Conservation (phyloP, 1,284 basidiomycete genomes). For the Crocinoboletus sp. region DNA sequence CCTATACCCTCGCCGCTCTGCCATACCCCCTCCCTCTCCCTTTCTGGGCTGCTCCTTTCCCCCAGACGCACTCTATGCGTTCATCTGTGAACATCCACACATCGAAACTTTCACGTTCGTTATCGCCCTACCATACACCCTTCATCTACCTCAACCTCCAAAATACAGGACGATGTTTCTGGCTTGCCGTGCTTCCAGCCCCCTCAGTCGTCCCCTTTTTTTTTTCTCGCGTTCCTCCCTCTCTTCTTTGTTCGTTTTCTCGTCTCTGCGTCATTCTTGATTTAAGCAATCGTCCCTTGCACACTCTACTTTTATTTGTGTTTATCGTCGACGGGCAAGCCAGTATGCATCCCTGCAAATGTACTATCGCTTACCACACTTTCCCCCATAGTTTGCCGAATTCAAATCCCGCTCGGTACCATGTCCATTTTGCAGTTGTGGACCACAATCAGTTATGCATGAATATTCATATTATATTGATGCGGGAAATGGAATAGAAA, state of each 20-base stretch:
- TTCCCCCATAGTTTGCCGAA: too few relatives aligned
- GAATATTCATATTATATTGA: too few relatives aligned
- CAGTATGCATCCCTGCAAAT: slow-evolving; percentile 28
- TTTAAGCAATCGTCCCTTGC: slow-evolving; percentile 18
- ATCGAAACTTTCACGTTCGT: slow-evolving; percentile 25
- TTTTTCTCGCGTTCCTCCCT: neutral
- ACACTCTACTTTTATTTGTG: slow-evolving; percentile 30
- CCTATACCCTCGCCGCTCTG: slow-evolving; percentile 29
- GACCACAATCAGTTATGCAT: too few relatives aligned
- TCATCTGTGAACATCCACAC: slow-evolving; percentile 19
- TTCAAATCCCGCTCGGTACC: too few relatives aligned
- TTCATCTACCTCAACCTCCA: slow-evolving; percentile 17
- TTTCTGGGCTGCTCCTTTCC: slow-evolving; percentile 1
- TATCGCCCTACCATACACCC: slow-evolving; percentile 26
- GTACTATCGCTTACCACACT: too few relatives aligned
- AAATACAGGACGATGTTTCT: slow-evolving; percentile 29
- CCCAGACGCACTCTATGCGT: slow-evolving; percentile 15
- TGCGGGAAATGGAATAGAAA: too few relatives aligned
- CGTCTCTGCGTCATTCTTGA: slow-evolving; percentile 15
- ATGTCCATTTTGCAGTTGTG: too few relatives aligned
- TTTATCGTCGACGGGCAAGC: slow-evolving; percentile 28
- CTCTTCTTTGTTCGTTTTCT: neutral
- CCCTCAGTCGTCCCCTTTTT: slow-evolving; percentile 7
- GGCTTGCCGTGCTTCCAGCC: slow-evolving; percentile 13
- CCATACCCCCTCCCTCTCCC: slow-evolving; percentile 26